Percentiles rank a stretch among this genome's conserved stretches.
phyloP scores from a whole-genome alignment of 805 yeast species.

The Candida chauliodis region DNA sequence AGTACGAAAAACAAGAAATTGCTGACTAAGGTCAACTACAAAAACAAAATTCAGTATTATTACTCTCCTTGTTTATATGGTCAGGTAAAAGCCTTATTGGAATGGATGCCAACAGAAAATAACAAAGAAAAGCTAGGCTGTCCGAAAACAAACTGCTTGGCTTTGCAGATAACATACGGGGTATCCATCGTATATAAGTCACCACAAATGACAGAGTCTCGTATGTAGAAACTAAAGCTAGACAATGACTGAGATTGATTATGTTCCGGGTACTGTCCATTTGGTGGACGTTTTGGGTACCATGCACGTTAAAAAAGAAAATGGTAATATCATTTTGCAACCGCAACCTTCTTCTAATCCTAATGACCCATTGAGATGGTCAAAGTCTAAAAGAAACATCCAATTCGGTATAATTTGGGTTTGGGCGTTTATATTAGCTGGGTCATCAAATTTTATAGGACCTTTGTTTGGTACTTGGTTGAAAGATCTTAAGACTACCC shows the following conservation, averaged over 20 bases:
- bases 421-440: slow-evolving; percentile 25
- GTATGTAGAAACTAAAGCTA: too few species aligned
- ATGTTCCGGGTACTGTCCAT: slow-evolving; percentile 34
- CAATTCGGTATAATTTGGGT: slow-evolving; percentile 28
- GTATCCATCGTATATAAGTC: too few species aligned
- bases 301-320: slow-evolving; percentile 17
- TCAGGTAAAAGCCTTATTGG: too few species aligned
- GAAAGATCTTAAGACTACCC: slow-evolving; percentile 21
- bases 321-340: slow-evolving; percentile 24
- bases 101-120: too few species aligned
- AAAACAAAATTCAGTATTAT: too few species aligned
- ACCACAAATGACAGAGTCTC: too few species aligned
- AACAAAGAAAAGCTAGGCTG: too few species aligned
- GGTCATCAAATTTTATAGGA: slow-evolving; percentile 23
- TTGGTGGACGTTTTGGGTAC: slow-evolving; percentile 27
- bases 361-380: slow-evolving; percentile 37
- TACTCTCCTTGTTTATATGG: too few species aligned
- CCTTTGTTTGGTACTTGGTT: slow-evolving; percentile 30
- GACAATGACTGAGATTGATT: slow-evolving; percentile 7
- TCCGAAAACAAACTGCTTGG: too few species aligned
- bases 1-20: too few species aligned
- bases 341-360: slow-evolving; percentile 34
- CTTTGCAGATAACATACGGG: too few species aligned
- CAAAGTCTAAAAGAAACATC: slow-evolving; percentile 22
- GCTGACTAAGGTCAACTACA: too few species aligned